Base-by-base conservation (phyloP, 345 rosid genomes). In the Boechera retrofracta region DNA sequence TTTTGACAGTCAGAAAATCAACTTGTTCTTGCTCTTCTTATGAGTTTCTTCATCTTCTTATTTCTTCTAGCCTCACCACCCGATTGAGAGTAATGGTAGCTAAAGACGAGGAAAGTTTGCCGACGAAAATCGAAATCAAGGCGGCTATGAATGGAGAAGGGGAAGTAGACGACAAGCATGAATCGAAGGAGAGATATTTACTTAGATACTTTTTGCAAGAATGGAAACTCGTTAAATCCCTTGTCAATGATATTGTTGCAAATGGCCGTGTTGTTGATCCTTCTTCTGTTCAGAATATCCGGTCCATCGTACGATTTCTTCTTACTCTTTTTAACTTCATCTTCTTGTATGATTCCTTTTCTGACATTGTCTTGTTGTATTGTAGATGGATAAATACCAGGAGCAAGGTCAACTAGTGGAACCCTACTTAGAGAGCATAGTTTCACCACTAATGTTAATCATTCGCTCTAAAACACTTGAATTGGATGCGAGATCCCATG, bases 141-240 rank as follows among this genome's bases (percentile, higher is more conserved):
- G 45, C 61, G 24, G 75, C 66, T 4, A 53, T n/a, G 42, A 64
- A 62, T 18, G 60, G 77, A 29, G 61, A 73, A n/a, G 67, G 80
- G 15, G 87, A 79, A 74, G 92, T 86, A 21, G 24, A 21, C 24
- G 24, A 21, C 24, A 21, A 21, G 74, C 89, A 81, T 76, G 94
- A 78, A 60, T 86, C 87, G 18, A 88, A 86, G 80, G 97, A 92
- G 74, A 80, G 73, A 32, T 86, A 90, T 42, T 84, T 94, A 9
- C 93, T 76, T 68, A 85, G 86, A 68, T 88, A 92, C 83, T 92
- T 95, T 82, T 74, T 95, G 39, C 87, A 77, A 70, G 99, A 95
- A 47, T 90, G 98, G 97, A 82, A 85, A 45, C 87, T 89, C 51
- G 89, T 89, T 74, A 89, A 89, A 77, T 86, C 88, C 7, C 88